Evolutionary conservation across 176 grass and related monocot species (phyloP).

Genomic region (Oryza longistaminata): DNA sequence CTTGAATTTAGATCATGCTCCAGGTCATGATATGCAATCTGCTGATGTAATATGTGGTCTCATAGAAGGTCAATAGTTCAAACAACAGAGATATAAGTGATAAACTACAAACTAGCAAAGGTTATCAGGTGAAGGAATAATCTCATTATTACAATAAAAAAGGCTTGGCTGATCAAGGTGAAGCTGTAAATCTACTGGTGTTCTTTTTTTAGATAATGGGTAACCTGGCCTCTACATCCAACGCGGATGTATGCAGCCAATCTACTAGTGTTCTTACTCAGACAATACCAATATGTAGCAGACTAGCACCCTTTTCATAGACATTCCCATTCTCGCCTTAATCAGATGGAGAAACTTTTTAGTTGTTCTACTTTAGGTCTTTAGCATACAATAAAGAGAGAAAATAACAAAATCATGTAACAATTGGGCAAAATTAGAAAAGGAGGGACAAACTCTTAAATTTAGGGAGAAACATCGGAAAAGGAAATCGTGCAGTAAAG

Average conservation of each 20-base stretch:
- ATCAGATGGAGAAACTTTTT: not conserved
- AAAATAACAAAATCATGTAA: not conserved
- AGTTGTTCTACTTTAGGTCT: not conserved
- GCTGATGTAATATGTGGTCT: not conserved
- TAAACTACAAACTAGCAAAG: not conserved
- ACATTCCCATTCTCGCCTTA: not conserved
- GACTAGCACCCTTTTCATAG: not conserved
- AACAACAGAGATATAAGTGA: not conserved
- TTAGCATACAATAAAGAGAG: not conserved
- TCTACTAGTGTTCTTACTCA: not conserved
- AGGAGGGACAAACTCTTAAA: not conserved
- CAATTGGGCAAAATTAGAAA: not conserved
- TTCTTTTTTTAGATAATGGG: not conserved
- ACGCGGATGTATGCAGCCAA: too few relatives aligned
- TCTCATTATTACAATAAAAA: not conserved
- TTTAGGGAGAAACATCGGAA: not conserved
- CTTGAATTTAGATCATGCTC: not conserved
- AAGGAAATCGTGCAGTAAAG: not conserved
- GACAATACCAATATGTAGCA: not conserved
- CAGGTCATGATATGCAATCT: conserved; percentile 2
- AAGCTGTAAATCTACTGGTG: not conserved
- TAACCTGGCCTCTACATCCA: too few relatives aligned
- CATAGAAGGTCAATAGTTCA: not conserved
- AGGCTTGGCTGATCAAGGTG: not conserved
- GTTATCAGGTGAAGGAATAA: not conserved